These are phyloP conservation scores for Russula dissimulans DNA, from an alignment of 768 basidiomycete genomes.

Conservation along the genomic window DNA sequence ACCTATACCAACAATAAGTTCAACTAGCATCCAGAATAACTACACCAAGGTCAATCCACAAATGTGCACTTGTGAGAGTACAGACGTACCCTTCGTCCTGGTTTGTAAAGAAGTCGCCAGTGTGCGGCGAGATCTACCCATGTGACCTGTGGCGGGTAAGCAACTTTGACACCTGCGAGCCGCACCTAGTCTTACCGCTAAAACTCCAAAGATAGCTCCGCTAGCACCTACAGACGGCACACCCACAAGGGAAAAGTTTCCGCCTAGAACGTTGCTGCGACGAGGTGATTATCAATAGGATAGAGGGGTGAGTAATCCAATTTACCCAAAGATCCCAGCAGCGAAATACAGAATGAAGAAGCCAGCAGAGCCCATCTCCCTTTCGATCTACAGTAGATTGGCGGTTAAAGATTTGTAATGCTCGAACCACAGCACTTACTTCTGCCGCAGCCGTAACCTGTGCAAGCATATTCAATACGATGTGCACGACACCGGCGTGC, in stretches of 20 bases:
- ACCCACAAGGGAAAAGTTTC: slow-evolving; percentile 87
- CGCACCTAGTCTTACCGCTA: slow-evolving; percentile 43
- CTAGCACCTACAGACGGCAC: slow-evolving; percentile 86
- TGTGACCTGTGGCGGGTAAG: slow-evolving; percentile 39
- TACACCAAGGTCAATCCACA: slow-evolving; percentile 24
- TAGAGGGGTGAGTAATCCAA: not conserved
- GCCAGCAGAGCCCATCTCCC: slow-evolving; percentile 82
- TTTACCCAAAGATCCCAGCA: slow-evolving; percentile 86
- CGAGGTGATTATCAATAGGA: not conserved
- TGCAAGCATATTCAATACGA: slow-evolving; percentile 82
- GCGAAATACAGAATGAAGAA: slow-evolving; percentile 84
- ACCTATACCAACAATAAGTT: slow-evolving; percentile 78
- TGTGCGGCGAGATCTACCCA: slow-evolving; percentile 90
- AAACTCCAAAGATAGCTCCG: slow-evolving; percentile 85
- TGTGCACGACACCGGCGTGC: slow-evolving; percentile 94
- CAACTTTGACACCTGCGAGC: not conserved
- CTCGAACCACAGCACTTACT: slow-evolving; percentile 29
- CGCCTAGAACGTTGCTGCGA: slow-evolving; percentile 73
- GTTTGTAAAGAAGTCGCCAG: slow-evolving; percentile 83
- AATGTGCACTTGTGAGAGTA: not conserved
- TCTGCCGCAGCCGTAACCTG: slow-evolving; percentile 74
- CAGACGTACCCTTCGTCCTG: slow-evolving; percentile 57
- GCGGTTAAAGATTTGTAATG: not conserved
- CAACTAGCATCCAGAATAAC: slow-evolving; percentile 78
- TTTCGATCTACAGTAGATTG: slow-evolving; percentile 50